phyloP scores from a whole-genome alignment of 2,329 filamentous ascomycete genomes.

The Talaromyces marneffei region DNA sequence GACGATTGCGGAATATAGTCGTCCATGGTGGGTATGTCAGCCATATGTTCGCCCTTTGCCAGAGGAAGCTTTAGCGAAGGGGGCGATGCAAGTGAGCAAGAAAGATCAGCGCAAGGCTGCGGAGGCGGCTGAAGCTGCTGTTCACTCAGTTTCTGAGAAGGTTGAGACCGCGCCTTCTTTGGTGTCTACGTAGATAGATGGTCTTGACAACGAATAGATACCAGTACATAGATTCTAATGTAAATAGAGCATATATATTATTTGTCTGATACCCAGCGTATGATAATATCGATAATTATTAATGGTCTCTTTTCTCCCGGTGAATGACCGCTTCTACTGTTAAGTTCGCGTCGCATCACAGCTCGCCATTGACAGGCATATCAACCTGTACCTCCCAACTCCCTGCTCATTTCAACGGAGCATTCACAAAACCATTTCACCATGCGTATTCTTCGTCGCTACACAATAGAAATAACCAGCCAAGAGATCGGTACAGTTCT shows the following conservation, averaged over 20 bases:
- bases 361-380: background rate
- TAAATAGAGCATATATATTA: background rate
- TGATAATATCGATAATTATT: too few species aligned
- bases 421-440: too few species aligned
- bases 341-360: too few species aligned
- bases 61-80: slow-evolving; percentile 77
- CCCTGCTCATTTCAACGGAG: background rate
- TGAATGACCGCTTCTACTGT: background rate
- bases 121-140: background rate
- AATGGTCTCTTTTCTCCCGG: background rate
- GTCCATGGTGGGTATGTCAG: slow-evolving; percentile 88
- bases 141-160: background rate
- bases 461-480: slow-evolving; percentile 23
- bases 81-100: slow-evolving; percentile 68
- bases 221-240: background rate
- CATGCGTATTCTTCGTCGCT: slow-evolving; percentile 9
- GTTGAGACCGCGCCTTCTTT: background rate
- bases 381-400: background rate
- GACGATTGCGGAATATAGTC: slow-evolving; percentile 65
- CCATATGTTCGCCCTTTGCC: slow-evolving; percentile 81
- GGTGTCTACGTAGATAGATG: background rate
- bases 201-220: background rate
- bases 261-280: background rate
- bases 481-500: slow-evolving; percentile 18
- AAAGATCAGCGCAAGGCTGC: slow-evolving; percentile 39